Conservation (phyloP, 2,329 filamentous ascomycete genomes). For the Fusarium pseudocircinatum region DNA sequence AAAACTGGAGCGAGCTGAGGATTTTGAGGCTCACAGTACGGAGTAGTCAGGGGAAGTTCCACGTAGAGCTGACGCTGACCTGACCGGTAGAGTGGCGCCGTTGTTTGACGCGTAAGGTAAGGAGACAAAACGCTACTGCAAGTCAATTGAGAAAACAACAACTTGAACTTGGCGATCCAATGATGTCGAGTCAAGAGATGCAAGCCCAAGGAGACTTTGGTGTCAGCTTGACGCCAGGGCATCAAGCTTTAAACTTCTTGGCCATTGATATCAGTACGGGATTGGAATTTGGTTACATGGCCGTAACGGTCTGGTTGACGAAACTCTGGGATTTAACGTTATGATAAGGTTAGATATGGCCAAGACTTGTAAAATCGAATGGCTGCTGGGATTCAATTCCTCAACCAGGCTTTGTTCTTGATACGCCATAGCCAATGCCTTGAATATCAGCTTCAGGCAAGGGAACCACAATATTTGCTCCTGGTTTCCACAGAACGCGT, state of each 20-base stretch:
- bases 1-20: conserved; percentile 29
- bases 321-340: neutral
- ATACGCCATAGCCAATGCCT: neutral
- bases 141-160: conserved; percentile 18
- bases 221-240: conserved; percentile 5
- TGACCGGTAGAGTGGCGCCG: conserved; percentile 6
- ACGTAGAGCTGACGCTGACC: neutral
- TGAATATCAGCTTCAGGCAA: neutral
- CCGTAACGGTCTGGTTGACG: neutral
- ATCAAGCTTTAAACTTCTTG: conserved; percentile 10
- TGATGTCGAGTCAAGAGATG: conserved; percentile 2
- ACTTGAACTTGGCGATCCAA: neutral
- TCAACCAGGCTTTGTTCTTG: neutral
- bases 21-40: conserved; percentile 17
- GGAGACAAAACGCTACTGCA: conserved; percentile 4
- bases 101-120: conserved; percentile 26
- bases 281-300: neutral
- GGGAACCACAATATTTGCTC: conserved; percentile 5
- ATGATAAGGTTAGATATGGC: neutral
- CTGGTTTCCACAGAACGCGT: conserved; percentile 23
- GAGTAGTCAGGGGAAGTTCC: conserved; percentile 24
- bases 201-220: conserved; percentile 2
- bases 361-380: neutral
- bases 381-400: neutral
- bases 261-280: neutral